Evolutionary conservation across 176 grass and related monocot species (phyloP).

Genomic region (Oryza longistaminata): DNA sequence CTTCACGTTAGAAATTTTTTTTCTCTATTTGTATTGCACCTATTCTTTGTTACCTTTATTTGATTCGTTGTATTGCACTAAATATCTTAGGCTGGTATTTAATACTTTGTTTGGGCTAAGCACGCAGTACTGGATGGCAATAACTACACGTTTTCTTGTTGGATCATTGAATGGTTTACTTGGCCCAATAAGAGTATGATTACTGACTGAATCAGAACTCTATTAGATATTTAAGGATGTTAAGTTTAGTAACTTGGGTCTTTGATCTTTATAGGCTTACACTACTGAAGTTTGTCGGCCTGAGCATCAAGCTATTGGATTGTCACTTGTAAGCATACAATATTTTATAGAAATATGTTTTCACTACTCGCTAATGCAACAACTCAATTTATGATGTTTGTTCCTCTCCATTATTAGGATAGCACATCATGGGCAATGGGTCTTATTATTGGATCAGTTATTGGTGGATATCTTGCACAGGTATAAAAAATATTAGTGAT

Average conservation of each 20-base stretch:
- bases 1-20: slow-evolving; percentile 69
- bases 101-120: slow-evolving; percentile 92
- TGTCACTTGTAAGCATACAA: slow-evolving; percentile 24
- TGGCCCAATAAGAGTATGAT: slow-evolving; percentile 76
- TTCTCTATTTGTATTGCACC: background rate
- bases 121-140: slow-evolving; percentile 81
- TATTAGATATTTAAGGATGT: background rate
- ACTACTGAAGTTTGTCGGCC: slow-evolving; percentile 72
- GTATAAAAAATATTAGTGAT: slow-evolving; percentile 9
- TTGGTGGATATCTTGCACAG: slow-evolving; percentile 84
- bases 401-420: slow-evolving; percentile 44
- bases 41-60: background rate
- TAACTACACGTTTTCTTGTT: slow-evolving; percentile 75
- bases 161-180: slow-evolving; percentile 85
- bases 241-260: background rate
- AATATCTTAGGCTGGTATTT: slow-evolving; percentile 38
- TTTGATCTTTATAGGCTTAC: slow-evolving; percentile 57
- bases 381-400: background rate
- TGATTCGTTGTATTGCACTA: background rate
- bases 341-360: background rate
- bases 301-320: slow-evolving; percentile 73
- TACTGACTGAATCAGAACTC: no score
- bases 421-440: slow-evolving; percentile 71
- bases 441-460: slow-evolving; percentile 85
- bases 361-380: no score